Evolutionary conservation across 352 stramenopile species (phyloP), one percentile per base, ranked within the genome.

Genomic region (Phytophthora palmivora): DNA sequence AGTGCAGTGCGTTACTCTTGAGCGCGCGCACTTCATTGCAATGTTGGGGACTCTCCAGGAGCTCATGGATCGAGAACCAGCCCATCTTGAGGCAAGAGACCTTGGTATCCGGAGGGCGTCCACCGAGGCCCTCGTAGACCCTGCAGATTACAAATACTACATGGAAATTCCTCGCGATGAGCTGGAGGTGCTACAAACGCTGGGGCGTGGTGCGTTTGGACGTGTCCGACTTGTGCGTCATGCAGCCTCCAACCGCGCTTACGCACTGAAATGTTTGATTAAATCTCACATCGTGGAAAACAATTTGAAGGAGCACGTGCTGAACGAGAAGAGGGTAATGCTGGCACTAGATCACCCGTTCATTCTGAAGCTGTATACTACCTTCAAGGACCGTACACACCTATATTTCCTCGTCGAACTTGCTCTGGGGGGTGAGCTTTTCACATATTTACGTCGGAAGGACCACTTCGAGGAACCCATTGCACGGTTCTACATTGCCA

Each of bases 401-500:
- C 70, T 98, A 9, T 98, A 97, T 59, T 85, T 98, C 58, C 70
- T 98, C 0, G 79, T 98, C n/a, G 94, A 98, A 48, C 88, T 96
- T 14, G 90, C 96, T 5, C 65, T 94, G 15, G 94, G 93, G 8
- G 94, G 93, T 6, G 94, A 98, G 65, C 79, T 98, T 6, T 98
- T 97, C 76, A 97, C 91, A 38, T 95, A 97, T 55, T 64, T 98
- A 54, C 75, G 89, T 6, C 77, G 84, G 7, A 70, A 58, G 33
- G 82, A 92, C 32, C 73, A 85, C 6, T 91, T 97, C 48, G 77
- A 91, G 21, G 84, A 94, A 26, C 73, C 80, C 2, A 53, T 94
- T 3, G 86, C 84, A 10, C 78, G 81, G 37, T 97, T 97, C 58
- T 97, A 96, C 71, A 88, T 95, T 32, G 84, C 84, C 10, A 92